Evolutionary conservation across 2,329 filamentous ascomycete genomes (phyloP).

Genomic region (Diplodia corticola): DNA sequence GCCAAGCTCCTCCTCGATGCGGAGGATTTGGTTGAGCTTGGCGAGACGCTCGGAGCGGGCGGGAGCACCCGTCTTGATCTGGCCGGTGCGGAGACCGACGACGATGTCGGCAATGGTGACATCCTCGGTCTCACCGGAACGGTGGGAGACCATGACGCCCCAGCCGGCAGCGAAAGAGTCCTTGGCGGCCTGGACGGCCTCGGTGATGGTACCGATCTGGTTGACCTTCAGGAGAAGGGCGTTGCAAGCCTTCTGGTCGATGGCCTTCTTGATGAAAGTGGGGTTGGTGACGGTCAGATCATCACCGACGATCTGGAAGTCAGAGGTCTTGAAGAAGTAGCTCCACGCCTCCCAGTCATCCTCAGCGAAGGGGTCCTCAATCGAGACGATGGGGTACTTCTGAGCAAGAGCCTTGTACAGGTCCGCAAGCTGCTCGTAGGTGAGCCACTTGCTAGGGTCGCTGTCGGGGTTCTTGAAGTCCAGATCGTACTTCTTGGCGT

Average conservation of each 20-base stretch:
- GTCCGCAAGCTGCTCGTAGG: conserved; percentile 93
- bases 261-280: conserved; percentile 98
- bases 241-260: conserved; percentile 98
- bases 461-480: conserved; percentile 99
- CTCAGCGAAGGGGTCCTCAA: conserved; percentile 99
- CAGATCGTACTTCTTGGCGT: conserved; percentile 98
- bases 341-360: conserved; percentile 99
- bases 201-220: conserved; percentile 98
- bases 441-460: conserved; percentile 96
- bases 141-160: conserved; percentile 99
- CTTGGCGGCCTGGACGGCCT: conserved; percentile 99
- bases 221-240: conserved; percentile 99
- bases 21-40: conserved; percentile 99
- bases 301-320: conserved; percentile 98
- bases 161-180: conserved; percentile 93
- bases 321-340: conserved; percentile 99
- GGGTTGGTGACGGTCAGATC: conserved; percentile 99
- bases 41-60: conserved; percentile 96
- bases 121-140: conserved; percentile 98
- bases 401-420: conserved; percentile 82
- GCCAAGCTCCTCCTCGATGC: conserved; percentile 98
- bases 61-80: conserved; percentile 99
- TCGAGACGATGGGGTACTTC: conserved; percentile 98
- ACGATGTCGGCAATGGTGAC: conserved; percentile 98
- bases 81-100: conserved; percentile 91